Conservation (phyloP, 768 basidiomycete species). For the Rhodosporidiobolus odoratus region DNA sequence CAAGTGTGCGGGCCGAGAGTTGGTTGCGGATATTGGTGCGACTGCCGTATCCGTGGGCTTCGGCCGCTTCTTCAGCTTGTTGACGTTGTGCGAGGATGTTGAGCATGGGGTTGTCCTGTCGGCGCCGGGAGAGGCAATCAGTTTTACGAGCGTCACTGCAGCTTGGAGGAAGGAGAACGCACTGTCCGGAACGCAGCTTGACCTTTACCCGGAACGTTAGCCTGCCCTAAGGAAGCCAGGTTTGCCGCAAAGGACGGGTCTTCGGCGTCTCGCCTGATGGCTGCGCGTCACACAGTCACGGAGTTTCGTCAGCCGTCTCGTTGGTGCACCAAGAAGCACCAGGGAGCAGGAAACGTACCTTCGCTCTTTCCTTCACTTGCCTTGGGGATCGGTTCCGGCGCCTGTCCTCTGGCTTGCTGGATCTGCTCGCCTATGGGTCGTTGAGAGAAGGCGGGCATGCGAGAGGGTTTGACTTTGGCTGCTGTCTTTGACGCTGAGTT, state of each 20-base stretch:
- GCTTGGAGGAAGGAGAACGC: neutral
- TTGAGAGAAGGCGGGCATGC: neutral
- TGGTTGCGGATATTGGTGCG: constrained; percentile 52
- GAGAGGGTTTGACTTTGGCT: constrained; percentile 1
- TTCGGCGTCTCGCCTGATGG: constrained; percentile 59
- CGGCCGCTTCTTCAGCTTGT: constrained; percentile 20
- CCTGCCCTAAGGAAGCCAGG: constrained; percentile 61
- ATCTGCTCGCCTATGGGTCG: constrained; percentile 2
- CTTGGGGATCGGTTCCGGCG: neutral
- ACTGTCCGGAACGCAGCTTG: constrained; percentile 10
- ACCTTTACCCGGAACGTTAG: constrained; percentile 54
- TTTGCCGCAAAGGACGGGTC: constrained; percentile 70
- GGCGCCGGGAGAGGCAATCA: neutral
- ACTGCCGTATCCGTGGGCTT: constrained; percentile 50
- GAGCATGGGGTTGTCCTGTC: constrained; percentile 46
- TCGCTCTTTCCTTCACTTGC: constrained; percentile 54
- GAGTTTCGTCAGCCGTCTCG: neutral
- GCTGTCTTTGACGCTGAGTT: constrained; percentile 29
- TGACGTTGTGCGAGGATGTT: constrained; percentile 56
- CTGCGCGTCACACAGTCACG: constrained; percentile 46
- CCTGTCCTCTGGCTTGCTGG: neutral
- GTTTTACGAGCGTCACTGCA: too few relatives aligned
- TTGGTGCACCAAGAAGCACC: neutral
- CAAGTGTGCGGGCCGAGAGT: constrained; percentile 55
- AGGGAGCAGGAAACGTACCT: neutral